Evolutionary conservation across 306 rosid species (phyloP).

Genomic region (Luffa aegyptiaca): DNA sequence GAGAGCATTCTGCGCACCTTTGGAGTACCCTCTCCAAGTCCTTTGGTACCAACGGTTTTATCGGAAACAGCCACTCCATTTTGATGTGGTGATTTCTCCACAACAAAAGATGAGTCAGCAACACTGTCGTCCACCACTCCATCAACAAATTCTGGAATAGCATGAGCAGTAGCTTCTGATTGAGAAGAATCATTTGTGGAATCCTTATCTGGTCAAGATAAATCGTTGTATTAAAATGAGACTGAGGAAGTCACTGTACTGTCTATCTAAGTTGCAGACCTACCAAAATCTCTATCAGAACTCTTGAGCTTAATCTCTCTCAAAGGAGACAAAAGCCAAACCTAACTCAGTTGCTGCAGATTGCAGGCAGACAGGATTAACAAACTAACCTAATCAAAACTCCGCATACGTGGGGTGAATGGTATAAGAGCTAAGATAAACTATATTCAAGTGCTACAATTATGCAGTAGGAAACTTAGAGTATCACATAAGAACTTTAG

Average conservation of each 20-base stretch:
- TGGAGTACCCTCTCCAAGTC: conserved; percentile 88
- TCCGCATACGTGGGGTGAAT: background rate
- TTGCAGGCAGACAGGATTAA: background rate
- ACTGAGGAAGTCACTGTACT: background rate
- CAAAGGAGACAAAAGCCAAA: background rate
- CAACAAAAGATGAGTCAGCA: conserved; percentile 43
- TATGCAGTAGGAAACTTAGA: background rate
- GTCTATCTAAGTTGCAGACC: background rate
- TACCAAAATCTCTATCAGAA: background rate
- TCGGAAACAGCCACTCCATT: conserved; percentile 42
- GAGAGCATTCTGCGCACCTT: conserved; percentile 43
- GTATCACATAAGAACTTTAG: background rate
- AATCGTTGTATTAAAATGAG: background rate
- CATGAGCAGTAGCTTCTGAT: conserved; percentile 18
- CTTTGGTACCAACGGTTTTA: conserved; percentile 32
- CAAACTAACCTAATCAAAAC: background rate
- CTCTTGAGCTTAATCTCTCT: background rate
- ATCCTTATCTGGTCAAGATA: conserved; percentile 28
- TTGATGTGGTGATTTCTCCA: conserved; percentile 57
- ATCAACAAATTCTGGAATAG: conserved; percentile 30
- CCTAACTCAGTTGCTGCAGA: background rate
- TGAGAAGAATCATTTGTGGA: conserved; percentile 22
- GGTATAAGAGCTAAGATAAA: background rate
- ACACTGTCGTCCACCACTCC: conserved; percentile 25
- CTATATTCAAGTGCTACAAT: background rate